Evolutionary conservation across 371 early-diverging fungal species (phyloP), one percentile per base, ranked within the genome.

Genomic region (Lichtheimia hyalospora): DNA sequence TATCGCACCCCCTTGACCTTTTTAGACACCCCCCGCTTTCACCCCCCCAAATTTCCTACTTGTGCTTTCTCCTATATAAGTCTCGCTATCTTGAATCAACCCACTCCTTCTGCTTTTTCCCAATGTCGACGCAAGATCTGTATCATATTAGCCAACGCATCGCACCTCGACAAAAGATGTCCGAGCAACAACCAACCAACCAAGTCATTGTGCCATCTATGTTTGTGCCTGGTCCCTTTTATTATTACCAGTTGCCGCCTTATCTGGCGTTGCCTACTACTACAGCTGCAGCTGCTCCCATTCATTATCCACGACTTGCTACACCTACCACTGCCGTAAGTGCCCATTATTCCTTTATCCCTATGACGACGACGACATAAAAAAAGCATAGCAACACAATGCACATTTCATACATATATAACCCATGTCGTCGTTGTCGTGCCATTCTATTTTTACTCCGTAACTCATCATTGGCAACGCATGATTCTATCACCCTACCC

Each of bases 191-290:
- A 34, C 46, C 13, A 46, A 15, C 27, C 50, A 15, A 20, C 16
- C 64, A 64, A 52, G 55, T 64, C 40, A n/a, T 55, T 44, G 49
- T 60, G 21, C 62, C 62, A 5, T 62, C 62, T 50, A 62, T 62
- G 62, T 56, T 53, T 25, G 52, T 34, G 12, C 58, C 44, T 49
- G 58, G 41, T 13, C 61, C 61, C 8, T 53, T 28, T 39, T 53
- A 53, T 27, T 53, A 53, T 39, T 53, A 53, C 27, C 39, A 25
- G 16, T n/a, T 28, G 34, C 53, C 25, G 39, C 39, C 53, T 25
- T 53, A 53, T 53, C 53, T 20, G 16, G 20, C 53, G 25, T n/a
- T 27, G 21, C 20, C 53, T 27, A 53, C 28, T 21, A 39, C 53
- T 39, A 34, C 34, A 34, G 27, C 39, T 50, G 51, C 49, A 27